Evolutionary conservation across 2,329 filamentous ascomycete species (phyloP).

Genomic region (Aspergillus sp.): DNA sequence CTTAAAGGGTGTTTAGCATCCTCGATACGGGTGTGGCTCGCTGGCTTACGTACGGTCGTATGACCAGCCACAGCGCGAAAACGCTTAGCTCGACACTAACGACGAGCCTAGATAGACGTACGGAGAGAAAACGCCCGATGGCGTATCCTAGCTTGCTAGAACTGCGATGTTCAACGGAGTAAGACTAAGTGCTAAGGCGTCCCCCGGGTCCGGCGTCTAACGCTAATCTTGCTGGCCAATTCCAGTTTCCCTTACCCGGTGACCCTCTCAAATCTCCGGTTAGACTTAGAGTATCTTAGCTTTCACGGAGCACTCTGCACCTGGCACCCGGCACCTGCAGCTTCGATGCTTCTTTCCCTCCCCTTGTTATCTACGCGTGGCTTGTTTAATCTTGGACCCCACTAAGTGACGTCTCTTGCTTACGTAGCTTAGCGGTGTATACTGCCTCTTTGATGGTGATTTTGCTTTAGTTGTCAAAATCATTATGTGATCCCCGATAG

Average conservation of each 20-base stretch:
- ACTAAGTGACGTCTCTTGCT: conserved; percentile 23
- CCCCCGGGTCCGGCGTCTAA: background rate
- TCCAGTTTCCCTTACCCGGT: too few species aligned
- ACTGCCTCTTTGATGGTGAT: background rate
- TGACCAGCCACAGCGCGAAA: conserved; percentile 3
- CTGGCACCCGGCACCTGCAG: background rate
- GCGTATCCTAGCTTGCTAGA: background rate
- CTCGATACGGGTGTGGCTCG: background rate
- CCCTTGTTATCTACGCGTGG: conserved; percentile 4
- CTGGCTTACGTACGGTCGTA: conserved; percentile 9
- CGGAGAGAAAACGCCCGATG: background rate
- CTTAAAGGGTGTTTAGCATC: too few species aligned
- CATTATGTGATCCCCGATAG: conserved; percentile 4
- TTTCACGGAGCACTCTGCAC: too few species aligned
- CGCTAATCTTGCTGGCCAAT: background rate
- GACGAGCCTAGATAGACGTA: conserved; percentile 4
- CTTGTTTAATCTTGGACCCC: conserved; percentile 13
- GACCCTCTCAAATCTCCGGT: background rate
- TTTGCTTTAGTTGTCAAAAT: background rate
- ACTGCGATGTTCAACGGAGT: too few species aligned
- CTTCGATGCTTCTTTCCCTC: background rate
- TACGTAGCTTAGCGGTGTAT: conserved; percentile 14
- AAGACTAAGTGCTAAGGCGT: too few species aligned
- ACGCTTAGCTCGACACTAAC: conserved; percentile 1
- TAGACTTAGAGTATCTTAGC: background rate